These are phyloP conservation scores for Penicillium verhagenii DNA, from an alignment of 495 filamentous ascomycete genomes.

Conservation along the genomic window DNA sequence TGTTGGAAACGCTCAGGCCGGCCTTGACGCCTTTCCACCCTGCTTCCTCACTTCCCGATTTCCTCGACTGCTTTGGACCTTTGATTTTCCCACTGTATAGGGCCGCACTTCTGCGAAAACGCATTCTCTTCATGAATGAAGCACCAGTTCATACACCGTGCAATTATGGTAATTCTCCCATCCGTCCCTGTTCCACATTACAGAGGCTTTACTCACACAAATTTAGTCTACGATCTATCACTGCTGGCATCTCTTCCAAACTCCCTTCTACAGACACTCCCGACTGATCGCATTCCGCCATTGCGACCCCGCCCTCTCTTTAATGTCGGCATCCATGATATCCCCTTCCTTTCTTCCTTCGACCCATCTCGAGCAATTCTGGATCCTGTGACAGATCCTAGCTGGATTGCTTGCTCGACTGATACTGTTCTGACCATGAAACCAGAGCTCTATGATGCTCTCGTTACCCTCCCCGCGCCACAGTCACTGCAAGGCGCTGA, in stretches of 20 bases:
- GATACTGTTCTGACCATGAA: conserved; percentile 89
- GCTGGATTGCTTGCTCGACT: conserved; percentile 94
- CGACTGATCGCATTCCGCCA: conserved; percentile 40
- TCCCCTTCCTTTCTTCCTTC: conserved; percentile 64
- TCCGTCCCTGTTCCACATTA: neutral
- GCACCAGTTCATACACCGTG: conserved; percentile 83
- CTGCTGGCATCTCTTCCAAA: conserved; percentile 75
- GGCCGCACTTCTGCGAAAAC: conserved; percentile 82
- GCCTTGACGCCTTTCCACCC: conserved; percentile 78
- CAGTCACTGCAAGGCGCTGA: conserved; percentile 56
- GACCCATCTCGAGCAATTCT: conserved; percentile 18
- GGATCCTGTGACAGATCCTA: conserved; percentile 52
- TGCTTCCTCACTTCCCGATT: conserved; percentile 71
- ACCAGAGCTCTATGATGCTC: conserved; percentile 78
- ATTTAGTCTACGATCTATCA: conserved; percentile 86
- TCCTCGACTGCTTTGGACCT: conserved; percentile 83
- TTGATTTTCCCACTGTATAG: conserved; percentile 87
- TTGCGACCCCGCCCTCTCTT: conserved; percentile 82
- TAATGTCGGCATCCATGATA: conserved; percentile 88
- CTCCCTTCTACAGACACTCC: conserved; percentile 61
- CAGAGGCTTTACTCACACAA: conserved; percentile 10
- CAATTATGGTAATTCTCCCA: conserved; percentile 68
- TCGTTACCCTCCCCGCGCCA: conserved; percentile 73
- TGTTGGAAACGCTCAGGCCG: conserved; percentile 65
- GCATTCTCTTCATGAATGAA: conserved; percentile 79